Evolutionary conservation across 495 filamentous ascomycete species (phyloP).

Genomic region (Trichocladium antarcticum): DNA sequence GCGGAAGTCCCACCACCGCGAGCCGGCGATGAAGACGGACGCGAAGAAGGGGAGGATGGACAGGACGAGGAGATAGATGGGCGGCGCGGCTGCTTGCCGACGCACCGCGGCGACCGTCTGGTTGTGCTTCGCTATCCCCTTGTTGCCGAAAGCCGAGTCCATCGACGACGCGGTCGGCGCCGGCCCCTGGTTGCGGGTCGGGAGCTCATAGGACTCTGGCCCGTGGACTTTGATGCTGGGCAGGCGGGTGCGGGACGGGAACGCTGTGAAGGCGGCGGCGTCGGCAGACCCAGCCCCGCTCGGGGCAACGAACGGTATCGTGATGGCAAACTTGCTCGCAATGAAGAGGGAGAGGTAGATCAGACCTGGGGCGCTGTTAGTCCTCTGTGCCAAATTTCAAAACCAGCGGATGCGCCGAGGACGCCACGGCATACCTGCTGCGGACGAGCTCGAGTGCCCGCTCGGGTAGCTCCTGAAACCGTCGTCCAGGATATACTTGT

Average conservation of each 20-base stretch:
- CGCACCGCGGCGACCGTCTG: slow-evolving; percentile 37
- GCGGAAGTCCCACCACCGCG: slow-evolving; percentile 67
- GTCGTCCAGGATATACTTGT: slow-evolving; percentile 59
- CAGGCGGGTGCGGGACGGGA: slow-evolving; percentile 36
- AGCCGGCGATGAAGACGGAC: slow-evolving; percentile 45
- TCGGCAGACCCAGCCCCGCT: slow-evolving; percentile 21
- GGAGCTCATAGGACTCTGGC: slow-evolving; percentile 23
- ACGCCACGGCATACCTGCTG: slow-evolving; percentile 41
- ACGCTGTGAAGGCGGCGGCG: slow-evolving; percentile 34
- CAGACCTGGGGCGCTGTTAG: slow-evolving; percentile 34
- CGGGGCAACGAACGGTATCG: slow-evolving; percentile 46
- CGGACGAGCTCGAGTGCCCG: slow-evolving; percentile 51
- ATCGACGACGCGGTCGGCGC: slow-evolving; percentile 14
- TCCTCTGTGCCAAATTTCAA: not conserved
- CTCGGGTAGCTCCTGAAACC: slow-evolving; percentile 80
- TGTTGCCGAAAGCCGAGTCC: slow-evolving; percentile 18
- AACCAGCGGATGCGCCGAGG: not conserved
- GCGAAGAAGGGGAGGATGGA: slow-evolving; percentile 51
- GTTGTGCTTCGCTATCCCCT: slow-evolving; percentile 36
- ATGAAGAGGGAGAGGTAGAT: slow-evolving; percentile 68
- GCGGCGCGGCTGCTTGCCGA: slow-evolving; percentile 58
- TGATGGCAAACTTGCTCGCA: slow-evolving; percentile 50
- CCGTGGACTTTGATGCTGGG: slow-evolving; percentile 12
- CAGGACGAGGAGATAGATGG: slow-evolving; percentile 57
- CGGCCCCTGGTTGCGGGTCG: slow-evolving; percentile 9